Evolutionary conservation across 345 rosid genomes (phyloP), one percentile per base, ranked within the genome.

Genomic region (Euphorbia lathyris): DNA sequence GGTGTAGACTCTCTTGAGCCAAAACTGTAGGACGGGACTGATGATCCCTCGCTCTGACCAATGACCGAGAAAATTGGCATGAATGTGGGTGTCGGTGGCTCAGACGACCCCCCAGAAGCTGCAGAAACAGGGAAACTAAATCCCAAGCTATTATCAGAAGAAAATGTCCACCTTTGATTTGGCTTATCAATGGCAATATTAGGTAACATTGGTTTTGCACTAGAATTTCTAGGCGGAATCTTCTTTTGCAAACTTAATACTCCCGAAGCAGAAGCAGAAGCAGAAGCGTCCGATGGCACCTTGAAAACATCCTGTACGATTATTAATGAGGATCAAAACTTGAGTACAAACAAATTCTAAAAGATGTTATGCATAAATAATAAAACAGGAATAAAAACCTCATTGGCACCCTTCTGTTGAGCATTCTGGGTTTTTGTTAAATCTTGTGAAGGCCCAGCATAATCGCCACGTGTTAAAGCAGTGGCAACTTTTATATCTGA

Each of bases 11-110:
- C 77, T 55, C 78, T 80, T 61, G 74, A 72, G 36, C 88, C 88
- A 45, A 94, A 95, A 72, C 73, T 71, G 81, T 74, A 95, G 27
- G 86, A 77, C 74, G 93, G 90, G 77, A 74, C 57, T 25, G 80
- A 81, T 3, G 73, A 63, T 34, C 73, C 90, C 62, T 83, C 86
- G 25, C 74, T 65, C 72, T 25, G 67, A 32, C 71, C 62, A 36
- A 77, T 59, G 58, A 68, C 60, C 25, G 81, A 63, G 42, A 67
- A 82, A 27, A 95, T 95, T 76, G 77, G 63, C 82, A 89, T 76
- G n/a, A n/a, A n/a, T 51, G 98, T 81, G 11, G 97, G 97, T 0
- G 97, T 90, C 56, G 93, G 96, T 53, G 95, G 93, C 86, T 94
- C 97, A 30, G 92, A 83, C 9, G 74, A 74, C 14, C 68, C 72